Base-by-base conservation (phyloP, 1,284 basidiomycete genomes). In the Pulchroboletus neoregius region DNA sequence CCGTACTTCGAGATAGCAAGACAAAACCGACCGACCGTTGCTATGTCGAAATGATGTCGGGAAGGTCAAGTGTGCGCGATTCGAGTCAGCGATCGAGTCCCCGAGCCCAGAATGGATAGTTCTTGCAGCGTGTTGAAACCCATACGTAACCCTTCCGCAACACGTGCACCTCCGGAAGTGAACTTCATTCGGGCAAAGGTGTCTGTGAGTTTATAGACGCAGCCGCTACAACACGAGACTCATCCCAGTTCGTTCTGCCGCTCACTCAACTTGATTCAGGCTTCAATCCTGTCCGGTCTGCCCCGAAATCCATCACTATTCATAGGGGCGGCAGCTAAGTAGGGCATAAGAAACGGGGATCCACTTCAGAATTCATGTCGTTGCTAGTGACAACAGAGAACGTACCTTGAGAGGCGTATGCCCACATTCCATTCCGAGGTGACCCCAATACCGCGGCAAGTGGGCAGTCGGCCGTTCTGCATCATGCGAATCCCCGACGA, bases 111-210 rank as follows among this genome's bases (percentile, higher is more conserved):
- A 62, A 60, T 33, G 39, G 59, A 33, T 33, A 39, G 35, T 44
- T 42, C 49, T 50, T 37, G 52, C 61, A 56, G 46, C 60, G 54
- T 61, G 62, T 42, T 39, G 42, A 51, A 39, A 36, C 27, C 23
- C 28, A 44, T 39, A 65, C 60, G 60, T 62, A 62, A 62, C 28
- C 26, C 36, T 47, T 40, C 47, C 36, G 43, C 43, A 39, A 50
- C 60, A 66, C 58, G 63, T 64, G 60, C 18, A 50, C 36, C 16
- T 46, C 43, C 53, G 52, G 58, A 64, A 59, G 58, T 62, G 49
- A 49, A 46, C 49, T 44, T 37, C 48, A 52, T 51, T 60, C 45
- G 43, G 43, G 38, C 34, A 44, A 40, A 46, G 48, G 37, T 39
- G 43, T 43, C 45, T 42, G 53, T 40, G 28, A 58, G 56, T 38